Percentiles rank a stretch among this genome's conserved stretches.
These are phyloP conservation scores for Leccinum disarticulatum DNA, from an alignment of 768 basidiomycete species.

Conservation along the genomic window DNA sequence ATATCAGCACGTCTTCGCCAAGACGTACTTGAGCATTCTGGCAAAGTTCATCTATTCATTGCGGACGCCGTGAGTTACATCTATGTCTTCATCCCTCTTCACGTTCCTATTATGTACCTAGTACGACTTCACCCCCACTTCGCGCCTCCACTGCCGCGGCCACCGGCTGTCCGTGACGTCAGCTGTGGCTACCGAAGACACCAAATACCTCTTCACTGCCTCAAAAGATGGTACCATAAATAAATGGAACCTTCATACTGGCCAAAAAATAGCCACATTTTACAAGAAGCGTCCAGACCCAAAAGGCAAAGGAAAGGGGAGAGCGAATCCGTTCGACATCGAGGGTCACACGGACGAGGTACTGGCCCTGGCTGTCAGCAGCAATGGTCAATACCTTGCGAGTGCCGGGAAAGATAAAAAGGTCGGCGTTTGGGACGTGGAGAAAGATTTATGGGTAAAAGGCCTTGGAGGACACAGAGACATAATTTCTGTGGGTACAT, in stretches of 20 bases:
- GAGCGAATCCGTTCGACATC: conserved; percentile 45
- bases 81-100: not conserved
- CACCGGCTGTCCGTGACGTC: conserved; percentile 82
- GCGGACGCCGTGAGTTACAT: conserved; percentile 60
- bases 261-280: conserved; percentile 57
- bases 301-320: conserved; percentile 60
- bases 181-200: conserved; percentile 74
- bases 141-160: conserved; percentile 61
- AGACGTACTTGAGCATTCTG: conserved; percentile 88
- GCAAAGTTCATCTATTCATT: conserved; percentile 81
- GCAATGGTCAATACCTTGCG: conserved; percentile 81
- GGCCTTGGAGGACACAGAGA: conserved; percentile 80
- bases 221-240: conserved; percentile 90
- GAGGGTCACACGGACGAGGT: conserved; percentile 89
- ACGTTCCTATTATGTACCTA: conserved; percentile 24
- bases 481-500: conserved; percentile 57
- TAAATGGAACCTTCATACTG: conserved; percentile 76
- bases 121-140: conserved; percentile 51
- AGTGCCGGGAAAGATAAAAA: conserved; percentile 85
- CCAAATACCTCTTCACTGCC: conserved; percentile 76
- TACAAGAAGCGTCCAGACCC: conserved; percentile 54
- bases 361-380: conserved; percentile 76
- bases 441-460: conserved; percentile 73
- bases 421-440: conserved; percentile 84
- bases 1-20: conserved; percentile 88